Conservation (phyloP, 257 asterid species). For the Gentiana dahurica region DNA sequence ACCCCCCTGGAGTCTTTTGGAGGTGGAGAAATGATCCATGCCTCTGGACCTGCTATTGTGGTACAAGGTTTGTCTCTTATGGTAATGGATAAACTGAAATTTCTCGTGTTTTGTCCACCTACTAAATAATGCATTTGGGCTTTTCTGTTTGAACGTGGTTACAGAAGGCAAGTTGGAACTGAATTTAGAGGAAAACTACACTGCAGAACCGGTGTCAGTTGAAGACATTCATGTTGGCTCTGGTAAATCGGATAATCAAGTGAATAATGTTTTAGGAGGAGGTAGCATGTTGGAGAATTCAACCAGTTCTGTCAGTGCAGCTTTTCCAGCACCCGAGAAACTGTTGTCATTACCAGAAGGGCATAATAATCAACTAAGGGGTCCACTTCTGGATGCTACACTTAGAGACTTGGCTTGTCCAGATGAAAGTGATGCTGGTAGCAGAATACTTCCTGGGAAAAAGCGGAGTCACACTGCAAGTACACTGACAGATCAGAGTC, state of each 20-base stretch:
- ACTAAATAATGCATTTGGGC: not conserved
- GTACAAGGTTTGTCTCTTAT: constrained; percentile 48
- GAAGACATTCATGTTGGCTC: constrained; percentile 22
- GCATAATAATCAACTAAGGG: constrained; percentile 21
- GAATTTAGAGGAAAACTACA: constrained; percentile 21
- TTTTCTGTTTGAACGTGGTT: constrained; percentile 27
- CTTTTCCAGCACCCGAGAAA: constrained; percentile 63
- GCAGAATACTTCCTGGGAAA: constrained; percentile 61
- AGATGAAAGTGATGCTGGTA: constrained; percentile 56
- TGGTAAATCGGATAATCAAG: constrained; percentile 23
- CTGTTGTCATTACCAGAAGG: constrained; percentile 55
- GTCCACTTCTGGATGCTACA: constrained; percentile 41
- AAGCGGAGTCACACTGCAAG: constrained; percentile 89
- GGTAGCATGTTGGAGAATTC: constrained; percentile 18
- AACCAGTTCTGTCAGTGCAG: constrained; percentile 26
- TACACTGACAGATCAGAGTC: constrained; percentile 78
- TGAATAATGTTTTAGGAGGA: constrained; percentile 17
- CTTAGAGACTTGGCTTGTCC: constrained; percentile 33
- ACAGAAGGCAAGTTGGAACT: constrained; percentile 26
- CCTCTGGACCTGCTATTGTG: constrained; percentile 14
- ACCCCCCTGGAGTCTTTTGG: constrained; percentile 23
- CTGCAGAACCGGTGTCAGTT: constrained; percentile 22
- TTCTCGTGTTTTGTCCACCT: not conserved
- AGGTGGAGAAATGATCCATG: constrained; percentile 20
- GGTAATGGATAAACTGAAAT: not conserved